Evolutionary conservation across 2,329 filamentous ascomycete genomes (phyloP), one percentile per base, ranked within the genome.

Genomic region (Trichoderma polysporum): DNA sequence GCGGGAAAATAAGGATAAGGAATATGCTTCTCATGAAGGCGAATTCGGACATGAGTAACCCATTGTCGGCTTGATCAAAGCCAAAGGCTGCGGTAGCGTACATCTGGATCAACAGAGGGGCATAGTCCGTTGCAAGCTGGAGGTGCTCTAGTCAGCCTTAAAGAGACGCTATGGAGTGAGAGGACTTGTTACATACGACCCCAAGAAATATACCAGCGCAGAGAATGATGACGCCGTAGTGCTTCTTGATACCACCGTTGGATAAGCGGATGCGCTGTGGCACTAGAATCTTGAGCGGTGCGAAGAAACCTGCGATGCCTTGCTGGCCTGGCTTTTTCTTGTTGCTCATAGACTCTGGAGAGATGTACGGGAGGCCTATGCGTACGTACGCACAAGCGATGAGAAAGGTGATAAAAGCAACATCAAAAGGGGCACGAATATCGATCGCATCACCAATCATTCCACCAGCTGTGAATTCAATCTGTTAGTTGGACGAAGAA

Each of bases 121-220:
- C 88, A 66, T 90, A 92, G 1, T 88, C 88, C 0, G 90, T 91
- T 0, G 90, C 89, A 1, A 91, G 81, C 73, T 84, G 64, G 7
- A 22, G 27, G n/a, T 1, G 19, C 13, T 47, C 50, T 37, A 12
- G 37, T 64, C n/a, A 64, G 61, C n/a, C 3, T 12, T 25, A 10
- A 37, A 27, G 9, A 5, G 1, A 47, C 4, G 12, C 1, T 8
- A 25, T 15, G 31, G 49, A 19, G 7, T 17, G 17, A 49, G 5
- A 13, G 15, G 5, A 6, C 17, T 19, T 47, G 61, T 49, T 15
- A 25, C 7, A 73, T 74, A 85, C 83, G 0, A 91, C 88, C 0
- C 86, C 89, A 0, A 90, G 76, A 67, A 91, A 92, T 2, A 90
- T 88, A 1, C 90, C 90, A 0, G 82, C 77, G 22, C 87, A 89